A percentile compares a stretch with the other conserved stretches of the same genome.
Evolutionary conservation across 495 filamentous ascomycete species (phyloP).

Genomic region (Penicillium desertorum): DNA sequence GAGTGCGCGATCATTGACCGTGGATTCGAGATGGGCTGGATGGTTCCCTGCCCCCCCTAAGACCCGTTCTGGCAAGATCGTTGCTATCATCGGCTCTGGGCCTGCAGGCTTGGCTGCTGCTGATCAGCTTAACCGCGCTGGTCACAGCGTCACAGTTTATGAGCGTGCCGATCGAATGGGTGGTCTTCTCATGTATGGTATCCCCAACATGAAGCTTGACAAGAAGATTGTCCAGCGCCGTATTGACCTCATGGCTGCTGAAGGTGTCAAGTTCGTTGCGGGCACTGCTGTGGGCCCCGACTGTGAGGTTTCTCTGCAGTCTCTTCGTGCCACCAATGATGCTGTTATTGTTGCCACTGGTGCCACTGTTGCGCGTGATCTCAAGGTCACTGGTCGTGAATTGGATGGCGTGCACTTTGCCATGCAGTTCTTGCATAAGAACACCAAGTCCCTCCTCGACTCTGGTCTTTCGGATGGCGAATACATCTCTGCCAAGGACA

Average conservation of each 20-base stretch:
- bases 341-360: conserved; percentile 96
- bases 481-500: conserved; percentile 96
- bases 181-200: conserved; percentile 97
- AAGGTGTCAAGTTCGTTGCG: conserved; percentile 84
- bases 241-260: conserved; percentile 92
- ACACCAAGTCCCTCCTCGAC: conserved; percentile 98
- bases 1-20: conserved; percentile 99
- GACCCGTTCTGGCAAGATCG: conserved; percentile 82
- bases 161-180: conserved; percentile 92
- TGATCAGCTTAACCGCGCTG: conserved; percentile 93
- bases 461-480: conserved; percentile 80
- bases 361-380: conserved; percentile 92
- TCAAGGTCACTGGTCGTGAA: conserved; percentile 88
- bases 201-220: conserved; percentile 99
- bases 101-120: conserved; percentile 89
- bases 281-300: conserved; percentile 79
- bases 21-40: conserved; percentile 99
- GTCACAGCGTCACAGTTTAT: conserved; percentile 90
- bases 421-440: conserved; percentile 98
- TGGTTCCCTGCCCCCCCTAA: conserved; percentile 82
- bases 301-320: conserved; percentile 62
- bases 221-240: conserved; percentile 97
- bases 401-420: conserved; percentile 95
- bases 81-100: conserved; percentile 93
- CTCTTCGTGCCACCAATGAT: conserved; percentile 74